These are phyloP conservation scores for Metarhizium rileyi DNA, from an alignment of 2,329 filamentous ascomycete genomes.

Conservation along the genomic window DNA sequence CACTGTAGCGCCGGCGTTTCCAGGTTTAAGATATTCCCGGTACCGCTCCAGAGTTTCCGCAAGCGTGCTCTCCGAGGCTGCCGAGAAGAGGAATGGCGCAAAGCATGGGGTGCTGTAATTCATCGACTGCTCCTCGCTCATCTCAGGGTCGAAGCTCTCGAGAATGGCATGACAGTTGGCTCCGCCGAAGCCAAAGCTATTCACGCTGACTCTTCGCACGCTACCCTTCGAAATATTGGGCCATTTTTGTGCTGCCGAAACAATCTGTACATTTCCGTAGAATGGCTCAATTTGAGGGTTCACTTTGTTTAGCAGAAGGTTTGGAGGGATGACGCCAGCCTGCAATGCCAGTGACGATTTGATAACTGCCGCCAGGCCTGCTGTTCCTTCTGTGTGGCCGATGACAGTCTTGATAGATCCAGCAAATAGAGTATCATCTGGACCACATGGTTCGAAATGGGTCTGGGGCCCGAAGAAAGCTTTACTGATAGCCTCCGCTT, in stretches of 20 bases:
- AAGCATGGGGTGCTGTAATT: background rate
- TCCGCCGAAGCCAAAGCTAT: conserved; percentile 41
- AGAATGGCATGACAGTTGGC: conserved; percentile 37
- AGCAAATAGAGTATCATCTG: conserved; percentile 10
- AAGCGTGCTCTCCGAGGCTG: background rate
- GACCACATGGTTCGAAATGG: background rate
- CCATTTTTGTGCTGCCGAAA: conserved; percentile 13
- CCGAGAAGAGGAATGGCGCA: background rate
- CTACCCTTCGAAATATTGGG: conserved; percentile 5
- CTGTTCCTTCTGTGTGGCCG: conserved; percentile 17
- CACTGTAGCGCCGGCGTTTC: background rate
- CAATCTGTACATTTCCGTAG: conserved; percentile 13
- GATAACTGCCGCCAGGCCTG: conserved; percentile 16
- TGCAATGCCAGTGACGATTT: conserved; percentile 11
- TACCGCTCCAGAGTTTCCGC: background rate
- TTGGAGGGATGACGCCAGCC: conserved; percentile 18
- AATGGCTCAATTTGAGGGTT: conserved; percentile 19
- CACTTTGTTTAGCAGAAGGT: conserved; percentile 18
- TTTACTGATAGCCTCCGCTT: conserved; percentile 24
- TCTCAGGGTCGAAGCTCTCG: background rate
- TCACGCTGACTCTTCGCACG: conserved; percentile 31
- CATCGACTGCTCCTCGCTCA: background rate
- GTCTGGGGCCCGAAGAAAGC: conserved; percentile 24
- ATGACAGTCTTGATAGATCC: conserved; percentile 19
- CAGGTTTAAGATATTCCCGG: background rate